Evolutionary conservation across 2,329 filamentous ascomycete genomes (phyloP), one percentile per base, ranked within the genome.

Genomic region (Arthroderma sp.): DNA sequence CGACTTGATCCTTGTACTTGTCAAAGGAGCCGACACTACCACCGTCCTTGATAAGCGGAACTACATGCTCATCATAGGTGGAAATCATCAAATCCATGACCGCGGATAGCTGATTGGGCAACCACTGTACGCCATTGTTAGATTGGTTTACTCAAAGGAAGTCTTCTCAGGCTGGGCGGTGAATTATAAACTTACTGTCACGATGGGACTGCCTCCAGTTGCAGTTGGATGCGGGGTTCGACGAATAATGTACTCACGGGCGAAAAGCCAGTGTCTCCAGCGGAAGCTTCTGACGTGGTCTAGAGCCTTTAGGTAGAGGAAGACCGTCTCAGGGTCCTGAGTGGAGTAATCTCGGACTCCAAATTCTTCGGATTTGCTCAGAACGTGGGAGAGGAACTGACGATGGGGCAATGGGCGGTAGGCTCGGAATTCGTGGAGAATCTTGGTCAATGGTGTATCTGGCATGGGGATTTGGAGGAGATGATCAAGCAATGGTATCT

Each of bases 391-490:
- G 31, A 96, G 73, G 62, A 95, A 95, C 52, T 81, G 77, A 36
- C 87, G 80, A 62, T 96, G 89, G 55, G 93, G 89, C 44, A 82
- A 83, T 3, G 89, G 89, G 0, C 89, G 77, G 64, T 95, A 95
- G 58, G 82, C 74, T 50, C 88, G 77, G 71, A 96, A 96, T 62
- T 95, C 89, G 51, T 78, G 71, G 15, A 95, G 74, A 59, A 94
- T 94, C 45, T 82, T 78, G 0, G 88, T 95, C 38, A 95, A 77
- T 0, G 89, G 89, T 4, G 87, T 95, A 44, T 79, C 69, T 1
- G 89, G 89, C 86, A 95, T 94, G 50, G 78, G 73, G 38, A 95
- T 80, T 60, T 91, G 77, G 46, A 91, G 74, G 42, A 95, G 73
- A 61, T 89, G 88, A 63, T 95, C 89, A 57, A 89, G 79, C 3